Base-by-base conservation (phyloP, 352 stramenopile genomes). In the Phytophthora podocarpi region DNA sequence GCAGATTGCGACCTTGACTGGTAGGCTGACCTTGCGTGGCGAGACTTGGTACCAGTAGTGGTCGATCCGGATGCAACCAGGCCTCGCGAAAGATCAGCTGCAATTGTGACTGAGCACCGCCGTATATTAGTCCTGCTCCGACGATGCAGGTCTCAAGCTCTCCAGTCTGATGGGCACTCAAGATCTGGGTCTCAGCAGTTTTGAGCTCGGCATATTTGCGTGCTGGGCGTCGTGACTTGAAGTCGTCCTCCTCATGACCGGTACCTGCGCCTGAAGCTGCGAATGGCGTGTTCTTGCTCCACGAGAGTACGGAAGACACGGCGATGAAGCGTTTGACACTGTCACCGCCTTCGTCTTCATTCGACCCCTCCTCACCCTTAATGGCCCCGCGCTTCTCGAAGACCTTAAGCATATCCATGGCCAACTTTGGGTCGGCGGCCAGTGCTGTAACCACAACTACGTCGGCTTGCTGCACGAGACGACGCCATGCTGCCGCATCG, bases 121-220 rank as follows among this genome's bases (percentile, higher is more conserved):
- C 85, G 51, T 96, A 96, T 15, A 93, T 49, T 18, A 96, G 58
- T 1, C 89, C 89, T 2, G 84, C 63, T 3, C 80, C 89, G 0
- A 96, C 65, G 1, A 96, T 73, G 42, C 76, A 87, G 24, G 85
- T 95, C 32, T 89, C 79, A 5, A 96, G 68, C 18, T 78, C 72
- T 5, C 90, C 88, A 2, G 67, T 47, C 8, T 77, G 83, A 20
- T 80, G 59, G 4, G 87, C 82, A 8, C 81, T 91, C 37, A 96
- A 56, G 21, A 95, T 85, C 53, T 95, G 89, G 8, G 89, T 94
- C 70, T 96, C 89, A 20, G 70, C 63, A 10, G 82, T 90, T 65
- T 95, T 95, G 39, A 94, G 76, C 16, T 92, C 80, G 31, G 80
- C 65, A 57, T 84, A 95, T 49, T 79, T 80, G 15, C 74, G 70